Evolutionary conservation across 306 rosid species (phyloP), one percentile per base, ranked within the genome.

Genomic region (Gastrolobium villosum): DNA sequence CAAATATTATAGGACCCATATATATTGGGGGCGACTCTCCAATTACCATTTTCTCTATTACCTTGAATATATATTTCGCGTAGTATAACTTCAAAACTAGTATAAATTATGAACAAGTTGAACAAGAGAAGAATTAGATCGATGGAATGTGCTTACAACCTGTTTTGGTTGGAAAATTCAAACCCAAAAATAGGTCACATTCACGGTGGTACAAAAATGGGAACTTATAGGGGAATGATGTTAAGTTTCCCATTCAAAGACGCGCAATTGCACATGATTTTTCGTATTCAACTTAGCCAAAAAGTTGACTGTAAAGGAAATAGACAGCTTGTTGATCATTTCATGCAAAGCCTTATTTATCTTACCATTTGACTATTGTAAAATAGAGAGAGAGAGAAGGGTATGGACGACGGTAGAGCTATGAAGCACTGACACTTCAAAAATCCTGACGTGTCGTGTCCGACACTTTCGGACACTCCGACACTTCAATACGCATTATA

Each of bases 191-290:
- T 7, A 3, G 14, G 46, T 49, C 65, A 54, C 28, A 36, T 1
- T 80, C 43, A 50, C 53, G 30, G 39, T 44, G 66, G 30, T 43
- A 40, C 44, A 15, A 26, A 53, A 75, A 70, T 37, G 32, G 57
- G 72, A 26, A 28, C 49, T 34, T 20, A 62, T 61, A 65, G 26
- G 26, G 26, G 26, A 20, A 20, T 20, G 26, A 20, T 20, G 26
- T 72, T 34, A 28, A 57, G 57, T 73, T 75, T 85, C 10, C 69
- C 60, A 70, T 82, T 71, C 41, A 10, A 11, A 82, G 84, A 65
- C 79, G 77, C 43, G 4, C 82, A 65, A 37, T 50, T 55, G 39
- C 86, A 77, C 84, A 57, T 77, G 84, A 74, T 11, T 45, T 74
- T 78, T 81, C 75, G 14, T 74, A 20, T 56, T 70, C 86, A 55